Conservation (phyloP, 2,329 filamentous ascomycete genomes). For the Pyrenochaeta sp. region DNA sequence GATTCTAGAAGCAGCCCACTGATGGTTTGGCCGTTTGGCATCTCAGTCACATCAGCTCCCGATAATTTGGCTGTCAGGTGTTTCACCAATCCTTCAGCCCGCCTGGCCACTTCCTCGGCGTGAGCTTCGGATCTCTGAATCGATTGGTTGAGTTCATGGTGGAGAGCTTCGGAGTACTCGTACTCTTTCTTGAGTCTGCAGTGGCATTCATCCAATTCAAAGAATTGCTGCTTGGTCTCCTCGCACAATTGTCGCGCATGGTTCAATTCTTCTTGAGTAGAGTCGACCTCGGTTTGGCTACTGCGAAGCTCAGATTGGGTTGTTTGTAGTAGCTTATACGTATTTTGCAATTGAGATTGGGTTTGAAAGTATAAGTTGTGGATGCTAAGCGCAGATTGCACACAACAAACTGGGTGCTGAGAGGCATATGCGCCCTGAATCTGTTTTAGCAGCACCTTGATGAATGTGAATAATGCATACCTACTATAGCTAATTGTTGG, state of each 20-base stretch:
- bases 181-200: conserved; percentile 9
- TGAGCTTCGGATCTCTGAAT: background rate
- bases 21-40: conserved; percentile 16
- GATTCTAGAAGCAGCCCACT: conserved; percentile 21
- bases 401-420: conserved; percentile 7
- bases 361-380: conserved; percentile 5
- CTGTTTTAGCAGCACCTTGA: too few species aligned
- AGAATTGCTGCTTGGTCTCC: conserved; percentile 12
- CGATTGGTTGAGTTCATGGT: conserved; percentile 8
- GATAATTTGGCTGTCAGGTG: background rate
- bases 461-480: too few species aligned
- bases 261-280: conserved; percentile 4
- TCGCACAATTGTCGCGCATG: background rate
- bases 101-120: conserved; percentile 7
- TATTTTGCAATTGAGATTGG: conserved; percentile 4
- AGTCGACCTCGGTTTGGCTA: background rate
- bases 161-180: background rate
- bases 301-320: conserved; percentile 1
- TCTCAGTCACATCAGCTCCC: background rate
- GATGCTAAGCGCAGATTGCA: conserved; percentile 5
- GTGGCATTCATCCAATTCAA: conserved; percentile 11
- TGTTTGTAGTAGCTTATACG: conserved; percentile 2
- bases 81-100: conserved; percentile 14
- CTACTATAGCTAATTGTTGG: too few species aligned
- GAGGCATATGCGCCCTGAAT: background rate